Base-by-base conservation (phyloP, 495 filamentous ascomycete genomes). In the Annulohypoxylon stygium region DNA sequence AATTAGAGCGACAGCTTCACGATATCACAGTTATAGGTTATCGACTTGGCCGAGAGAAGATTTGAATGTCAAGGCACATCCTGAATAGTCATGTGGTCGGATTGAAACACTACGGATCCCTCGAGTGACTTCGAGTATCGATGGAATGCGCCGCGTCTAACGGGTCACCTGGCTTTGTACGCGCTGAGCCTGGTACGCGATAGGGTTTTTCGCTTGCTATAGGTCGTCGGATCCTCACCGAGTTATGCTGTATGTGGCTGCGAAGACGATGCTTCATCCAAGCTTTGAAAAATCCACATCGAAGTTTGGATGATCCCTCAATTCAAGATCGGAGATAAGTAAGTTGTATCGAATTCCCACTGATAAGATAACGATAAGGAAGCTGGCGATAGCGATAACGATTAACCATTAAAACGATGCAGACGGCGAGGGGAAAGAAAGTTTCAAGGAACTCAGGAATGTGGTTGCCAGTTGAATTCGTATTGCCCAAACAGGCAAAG, bases 401-500 rank as follows among this genome's bases (percentile, higher is more conserved):
- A 72, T 63, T 37, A 54, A 20, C 34, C n/a, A 36, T 23, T 62
- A 73, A 51, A 68, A 62, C n/a, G 25, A 71, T 67, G 20, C 20
- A 23, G 20, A 23, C 20, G 30, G 30, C 30, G 30, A 54, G 55
- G 12, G 41, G 37, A 68, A 47, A 47, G n/a, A 47, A 20, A 47
- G 43, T 47, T 47, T 55, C 26, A 8, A 54, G 30, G 30, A 30
- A 30, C 30, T 30, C 30, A 30, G 30, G 30, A 33, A 23, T 12
- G 16, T 11, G 37, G 8, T 51, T 51, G 25, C 33, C 34, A 53
- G 33, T 45, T 23, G 26, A 41, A 61, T 47, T 71, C 67, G 59
- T 68, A 63, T 75, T 75, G 18, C 72, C 72, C 36, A 23, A 75
- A 64, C 37, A 25, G 59, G 72, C 59, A 75, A 75, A 39, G 62